These are phyloP conservation scores for Metarhizium guizhouense DNA, from an alignment of 2,329 filamentous ascomycete species.

Conservation along the genomic window DNA sequence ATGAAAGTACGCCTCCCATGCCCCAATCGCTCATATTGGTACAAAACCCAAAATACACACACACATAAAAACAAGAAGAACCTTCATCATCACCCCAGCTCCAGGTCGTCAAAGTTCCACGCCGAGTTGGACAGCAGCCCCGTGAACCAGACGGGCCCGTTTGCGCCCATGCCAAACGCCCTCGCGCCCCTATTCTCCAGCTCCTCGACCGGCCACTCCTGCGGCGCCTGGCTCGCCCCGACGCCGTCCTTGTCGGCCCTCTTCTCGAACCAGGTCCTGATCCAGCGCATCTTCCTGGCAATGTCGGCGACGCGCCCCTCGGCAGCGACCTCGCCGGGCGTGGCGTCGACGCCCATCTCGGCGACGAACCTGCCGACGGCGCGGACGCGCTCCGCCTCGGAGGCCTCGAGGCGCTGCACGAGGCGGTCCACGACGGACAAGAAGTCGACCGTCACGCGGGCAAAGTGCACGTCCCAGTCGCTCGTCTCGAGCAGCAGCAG, in stretches of 20 bases:
- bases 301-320: constrained; percentile 1
- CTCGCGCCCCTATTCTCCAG: neutral
- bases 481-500: constrained; percentile 14
- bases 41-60: too few relatives aligned
- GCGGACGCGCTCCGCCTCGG: too few relatives aligned
- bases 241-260: constrained; percentile 4
- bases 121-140: constrained; percentile 15
- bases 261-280: constrained; percentile 23
- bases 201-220: constrained; percentile 8
- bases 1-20: neutral
- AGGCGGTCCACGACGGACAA: constrained; percentile 9
- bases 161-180: neutral
- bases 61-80: too few relatives aligned
- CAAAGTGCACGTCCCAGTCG: constrained; percentile 15
- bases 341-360: too few relatives aligned
- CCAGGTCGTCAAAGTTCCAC: constrained; percentile 13
- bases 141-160: constrained; percentile 11
- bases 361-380: too few relatives aligned
- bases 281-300: constrained; percentile 14
- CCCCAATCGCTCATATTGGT: neutral
- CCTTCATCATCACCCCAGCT: neutral
- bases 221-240: constrained; percentile 2
- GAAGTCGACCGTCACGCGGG: constrained; percentile 12
- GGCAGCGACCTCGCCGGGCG: constrained; percentile 7
- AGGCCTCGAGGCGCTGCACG: constrained; percentile 1